Evolutionary conservation across 768 basidiomycete species (phyloP).

Genomic region (Suillus variegatus): DNA sequence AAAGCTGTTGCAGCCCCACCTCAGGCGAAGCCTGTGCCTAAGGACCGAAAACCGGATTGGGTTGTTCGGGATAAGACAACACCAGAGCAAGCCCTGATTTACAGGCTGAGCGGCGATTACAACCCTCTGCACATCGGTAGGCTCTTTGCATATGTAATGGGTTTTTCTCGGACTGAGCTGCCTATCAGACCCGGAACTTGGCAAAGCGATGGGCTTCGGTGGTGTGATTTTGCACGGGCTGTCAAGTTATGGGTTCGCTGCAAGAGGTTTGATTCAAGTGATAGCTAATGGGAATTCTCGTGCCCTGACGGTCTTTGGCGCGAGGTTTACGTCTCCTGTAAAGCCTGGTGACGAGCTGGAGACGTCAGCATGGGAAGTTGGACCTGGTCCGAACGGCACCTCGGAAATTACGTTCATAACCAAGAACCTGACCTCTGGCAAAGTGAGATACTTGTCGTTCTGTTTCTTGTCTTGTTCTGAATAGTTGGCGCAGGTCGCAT

Average conservation of each 20-base stretch:
- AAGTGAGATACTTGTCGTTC: slow-evolving; percentile 38
- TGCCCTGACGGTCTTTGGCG: slow-evolving; percentile 67
- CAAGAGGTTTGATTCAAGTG: slow-evolving; percentile 68
- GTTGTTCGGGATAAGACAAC: slow-evolving; percentile 62
- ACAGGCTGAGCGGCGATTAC: slow-evolving; percentile 78
- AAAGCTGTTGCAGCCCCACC: slow-evolving; percentile 64
- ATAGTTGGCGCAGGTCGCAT: slow-evolving; percentile 37
- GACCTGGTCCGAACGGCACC: slow-evolving; percentile 59
- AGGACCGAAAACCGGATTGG: slow-evolving; percentile 61
- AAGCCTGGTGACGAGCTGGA: slow-evolving; percentile 81
- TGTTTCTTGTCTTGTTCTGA: slow-evolving; percentile 7
- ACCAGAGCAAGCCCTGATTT: slow-evolving; percentile 66
- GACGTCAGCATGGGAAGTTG: slow-evolving; percentile 79
- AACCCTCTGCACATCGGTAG: slow-evolving; percentile 76
- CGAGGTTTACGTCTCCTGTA: slow-evolving; percentile 81
- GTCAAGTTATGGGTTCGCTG: slow-evolving; percentile 80
- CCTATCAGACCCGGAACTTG: slow-evolving; percentile 66
- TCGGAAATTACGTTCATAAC: slow-evolving; percentile 62
- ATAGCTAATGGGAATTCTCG: slow-evolving; percentile 62
- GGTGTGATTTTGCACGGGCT: slow-evolving; percentile 87
- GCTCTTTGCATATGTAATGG: slow-evolving; percentile 11
- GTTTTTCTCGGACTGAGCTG: not conserved
- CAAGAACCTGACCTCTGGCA: slow-evolving; percentile 59
- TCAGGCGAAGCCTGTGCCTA: slow-evolving; percentile 59
- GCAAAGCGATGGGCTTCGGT: slow-evolving; percentile 75